Evolutionary conservation across 2,329 filamentous ascomycete genomes (phyloP), one percentile per base, ranked within the genome.

Genomic region (Aspergillus sp.): DNA sequence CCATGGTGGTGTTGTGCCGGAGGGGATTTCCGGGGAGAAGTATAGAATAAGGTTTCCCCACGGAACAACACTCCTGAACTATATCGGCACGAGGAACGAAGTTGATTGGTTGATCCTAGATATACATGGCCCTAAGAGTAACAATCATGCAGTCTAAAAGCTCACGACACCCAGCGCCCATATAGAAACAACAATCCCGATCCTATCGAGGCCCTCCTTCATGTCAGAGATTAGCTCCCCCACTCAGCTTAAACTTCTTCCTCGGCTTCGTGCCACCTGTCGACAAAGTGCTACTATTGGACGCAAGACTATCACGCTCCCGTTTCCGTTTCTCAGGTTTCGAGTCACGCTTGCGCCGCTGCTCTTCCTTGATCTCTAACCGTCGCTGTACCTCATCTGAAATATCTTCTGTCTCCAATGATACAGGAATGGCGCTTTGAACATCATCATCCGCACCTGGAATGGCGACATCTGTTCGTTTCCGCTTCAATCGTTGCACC

Each of bases 311-410:
- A 15, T 76, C 74, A 14, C 77, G 70, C 59, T 78, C 65, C 64
- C 73, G 63, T 74, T 80, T 72, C 19, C 57, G 52, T 12, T 69
- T 74, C 43, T 76, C 72, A 4, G 66, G 59, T 46, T 72, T 73
- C 3, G 70, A 57, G 46, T 69, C 69, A 17, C 58, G 60, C 51
- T 65, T 69, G 35, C 64, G 69, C 3, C 75, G 72, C 12, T 65
- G 66, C 50, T 77, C 73, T 57, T 79, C 77, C 55, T 75, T 79
- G 41, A 77, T 74, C 46, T 69, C 71, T 37, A 79, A 56, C n/a
- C 77, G 69, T 17, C 73, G 72, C 53, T 78, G 76, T 0, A 81
- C 79, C 48, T 79, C 77, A 11, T 69, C 73, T 3, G 77, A 77
- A 47, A 79, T 79, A 58, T 79, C 77, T 52, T 79, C 77, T 23